These are phyloP conservation scores for Gossypium raimondii DNA, from an alignment of 345 rosid genomes.

Conservation along the genomic window DNA sequence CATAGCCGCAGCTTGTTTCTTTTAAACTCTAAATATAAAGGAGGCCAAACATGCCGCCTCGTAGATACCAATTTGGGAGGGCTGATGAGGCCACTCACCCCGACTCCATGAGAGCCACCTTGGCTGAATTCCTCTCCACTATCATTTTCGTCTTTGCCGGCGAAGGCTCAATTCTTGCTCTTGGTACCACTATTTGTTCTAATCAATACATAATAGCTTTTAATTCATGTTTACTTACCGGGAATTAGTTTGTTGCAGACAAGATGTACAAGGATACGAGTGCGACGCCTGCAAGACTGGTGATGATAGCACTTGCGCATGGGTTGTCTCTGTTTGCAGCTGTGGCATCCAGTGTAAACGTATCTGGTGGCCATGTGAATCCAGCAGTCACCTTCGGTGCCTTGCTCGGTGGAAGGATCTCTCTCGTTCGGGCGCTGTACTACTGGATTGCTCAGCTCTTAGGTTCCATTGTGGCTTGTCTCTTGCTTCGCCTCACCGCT, in stretches of 20 bases:
- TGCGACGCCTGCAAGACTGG: slow-evolving; percentile 4
- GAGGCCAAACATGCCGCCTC: slow-evolving; percentile 12
- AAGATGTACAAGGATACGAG: slow-evolving; percentile 14
- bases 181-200: slow-evolving; percentile 4
- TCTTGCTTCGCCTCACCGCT: not conserved
- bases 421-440: slow-evolving; percentile 10
- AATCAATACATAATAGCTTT: not conserved
- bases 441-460: slow-evolving; percentile 23
- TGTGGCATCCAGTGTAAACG: slow-evolving; percentile 11
- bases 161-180: slow-evolving; percentile 20
- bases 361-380: slow-evolving; percentile 16
- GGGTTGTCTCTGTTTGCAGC: slow-evolving; percentile 13
- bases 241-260: not conserved
- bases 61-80: slow-evolving; percentile 10
- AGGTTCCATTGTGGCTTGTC: slow-evolving; percentile 17
- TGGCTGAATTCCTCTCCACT: slow-evolving; percentile 18
- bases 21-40: not conserved
- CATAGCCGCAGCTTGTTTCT: not conserved
- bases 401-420: slow-evolving; percentile 17
- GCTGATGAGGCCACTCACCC: slow-evolving; percentile 24
- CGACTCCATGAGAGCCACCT: slow-evolving; percentile 21
- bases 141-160: slow-evolving; percentile 19
- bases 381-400: slow-evolving; percentile 17
- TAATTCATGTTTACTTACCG: not conserved
- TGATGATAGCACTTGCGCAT: slow-evolving; percentile 21